Percentiles rank a stretch among this genome's conserved stretches.
These are phyloP conservation scores for Rhynchospora tenuis DNA, from an alignment of 176 grass and related monocot species.

Conservation along the genomic window DNA sequence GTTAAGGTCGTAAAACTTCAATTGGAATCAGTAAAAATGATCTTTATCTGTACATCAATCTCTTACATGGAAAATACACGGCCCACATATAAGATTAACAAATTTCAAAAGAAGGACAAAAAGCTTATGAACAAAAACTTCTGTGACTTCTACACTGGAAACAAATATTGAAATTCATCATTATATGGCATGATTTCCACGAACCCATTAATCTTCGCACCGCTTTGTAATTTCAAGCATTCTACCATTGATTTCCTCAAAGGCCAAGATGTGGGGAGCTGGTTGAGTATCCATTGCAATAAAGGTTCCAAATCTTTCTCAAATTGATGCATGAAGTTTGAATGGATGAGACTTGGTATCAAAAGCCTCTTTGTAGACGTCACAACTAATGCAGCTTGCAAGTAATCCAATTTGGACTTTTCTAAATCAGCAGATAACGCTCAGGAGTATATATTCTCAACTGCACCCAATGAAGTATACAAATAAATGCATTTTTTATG, in stretches of 20 bases:
- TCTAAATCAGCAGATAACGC: conserved; percentile 48
- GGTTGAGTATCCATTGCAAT: conserved; percentile 60
- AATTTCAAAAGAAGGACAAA: background rate
- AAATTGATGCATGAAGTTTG: conserved; percentile 58
- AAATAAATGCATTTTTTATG: background rate
- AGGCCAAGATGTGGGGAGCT: conserved; percentile 90
- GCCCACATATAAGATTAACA: background rate
- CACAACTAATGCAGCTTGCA: conserved; percentile 79
- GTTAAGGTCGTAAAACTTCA: background rate
- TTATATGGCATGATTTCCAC: conserved; percentile 50
- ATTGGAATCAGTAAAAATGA: background rate
- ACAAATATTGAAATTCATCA: conserved; percentile 73
- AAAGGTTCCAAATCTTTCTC: conserved; percentile 55
- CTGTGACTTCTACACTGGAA: conserved; percentile 41
- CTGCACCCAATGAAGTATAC: conserved; percentile 25
- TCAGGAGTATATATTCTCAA: conserved; percentile 72
- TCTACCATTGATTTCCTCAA: conserved; percentile 87
- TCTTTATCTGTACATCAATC: background rate
- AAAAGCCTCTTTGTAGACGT: conserved; percentile 48
- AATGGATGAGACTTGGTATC: conserved; percentile 61
- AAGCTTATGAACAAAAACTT: background rate
- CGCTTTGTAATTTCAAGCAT: conserved; percentile 37
- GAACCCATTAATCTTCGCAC: conserved; percentile 25
- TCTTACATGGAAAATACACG: background rate
- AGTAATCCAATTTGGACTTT: conserved; percentile 80